These are phyloP conservation scores for Hypoxylon sp. DNA, from an alignment of 2,329 filamentous ascomycete genomes.

Conservation along the genomic window DNA sequence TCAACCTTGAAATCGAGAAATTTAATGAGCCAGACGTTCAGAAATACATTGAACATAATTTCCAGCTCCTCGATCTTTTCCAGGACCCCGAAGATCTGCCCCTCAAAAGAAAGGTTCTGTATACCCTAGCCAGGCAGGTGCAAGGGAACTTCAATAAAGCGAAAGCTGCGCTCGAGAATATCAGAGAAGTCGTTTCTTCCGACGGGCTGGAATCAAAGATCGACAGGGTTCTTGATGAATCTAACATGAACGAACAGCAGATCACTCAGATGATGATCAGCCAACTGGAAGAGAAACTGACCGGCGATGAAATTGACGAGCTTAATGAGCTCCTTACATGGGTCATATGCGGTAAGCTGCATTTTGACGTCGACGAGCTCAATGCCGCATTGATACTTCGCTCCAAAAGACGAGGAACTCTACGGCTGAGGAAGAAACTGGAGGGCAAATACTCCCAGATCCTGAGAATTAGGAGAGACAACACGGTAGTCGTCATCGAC, in stretches of 20 bases:
- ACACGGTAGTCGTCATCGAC: conserved; percentile 10
- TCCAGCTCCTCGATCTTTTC: conserved; percentile 27
- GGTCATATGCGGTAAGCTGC: conserved; percentile 21
- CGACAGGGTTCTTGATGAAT: conserved; percentile 17
- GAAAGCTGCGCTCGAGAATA: conserved; percentile 26
- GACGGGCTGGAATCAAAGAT: conserved; percentile 23
- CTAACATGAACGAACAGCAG: conserved; percentile 19
- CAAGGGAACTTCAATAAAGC: conserved; percentile 29
- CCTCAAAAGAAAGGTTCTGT: conserved; percentile 7
- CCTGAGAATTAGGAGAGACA: conserved; percentile 12
- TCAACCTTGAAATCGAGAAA: conserved; percentile 10
- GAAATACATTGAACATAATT: conserved; percentile 21
- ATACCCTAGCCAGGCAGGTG: conserved; percentile 19
- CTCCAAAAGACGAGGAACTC: conserved; percentile 17
- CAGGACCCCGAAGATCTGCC: conserved; percentile 23
- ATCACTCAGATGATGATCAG: conserved; percentile 17
- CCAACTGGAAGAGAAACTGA: conserved; percentile 20
- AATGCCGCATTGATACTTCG: conserved; percentile 28
- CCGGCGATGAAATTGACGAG: conserved; percentile 29
- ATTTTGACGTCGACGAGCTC: conserved; percentile 17
- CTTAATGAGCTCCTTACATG: conserved; percentile 35
- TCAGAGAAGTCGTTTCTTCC: conserved; percentile 23
- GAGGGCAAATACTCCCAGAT: conserved; percentile 28
- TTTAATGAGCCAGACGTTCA: conserved; percentile 17
- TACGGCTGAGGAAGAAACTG: conserved; percentile 27